A percentile compares a stretch with the other conserved stretches of the same genome.
Conservation (phyloP, 2,329 filamentous ascomycete species). For the Fusarium sp. region DNA sequence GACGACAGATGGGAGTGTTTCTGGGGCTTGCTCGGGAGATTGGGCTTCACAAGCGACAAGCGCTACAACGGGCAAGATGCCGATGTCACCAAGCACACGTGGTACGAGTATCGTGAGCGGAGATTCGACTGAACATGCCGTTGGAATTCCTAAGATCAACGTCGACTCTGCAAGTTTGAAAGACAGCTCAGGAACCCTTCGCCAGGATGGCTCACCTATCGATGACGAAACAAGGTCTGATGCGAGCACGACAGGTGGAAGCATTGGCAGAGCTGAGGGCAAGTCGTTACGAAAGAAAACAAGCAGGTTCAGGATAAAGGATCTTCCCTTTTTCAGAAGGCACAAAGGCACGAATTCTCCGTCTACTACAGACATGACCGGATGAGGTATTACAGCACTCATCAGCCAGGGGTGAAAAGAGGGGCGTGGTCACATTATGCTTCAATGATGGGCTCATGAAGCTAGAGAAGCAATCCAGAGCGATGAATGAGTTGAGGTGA, state of each 20-base stretch:
- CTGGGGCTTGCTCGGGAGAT: slow-evolving; percentile 63
- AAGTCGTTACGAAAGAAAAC: slow-evolving; percentile 68
- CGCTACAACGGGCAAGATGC: slow-evolving; percentile 70
- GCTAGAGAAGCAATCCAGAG: neutral
- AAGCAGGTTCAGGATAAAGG: slow-evolving; percentile 71
- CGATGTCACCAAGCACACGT: slow-evolving; percentile 70
- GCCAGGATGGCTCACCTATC: slow-evolving; percentile 34
- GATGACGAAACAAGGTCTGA: slow-evolving; percentile 47
- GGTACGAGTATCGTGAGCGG: slow-evolving; percentile 72
- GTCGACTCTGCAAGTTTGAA: slow-evolving; percentile 51
- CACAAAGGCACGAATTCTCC: slow-evolving; percentile 55
- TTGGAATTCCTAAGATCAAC: slow-evolving; percentile 53
- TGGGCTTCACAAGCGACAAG: slow-evolving; percentile 72
- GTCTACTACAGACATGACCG: slow-evolving; percentile 47
- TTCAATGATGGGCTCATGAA: neutral
- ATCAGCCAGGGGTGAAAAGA: slow-evolving; percentile 14
- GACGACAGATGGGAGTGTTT: slow-evolving; percentile 68
- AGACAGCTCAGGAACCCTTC: slow-evolving; percentile 41
- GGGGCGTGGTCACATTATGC: neutral
- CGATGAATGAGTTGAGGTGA: neutral
- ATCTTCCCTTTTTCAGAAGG: slow-evolving; percentile 64
- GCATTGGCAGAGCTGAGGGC: slow-evolving; percentile 58
- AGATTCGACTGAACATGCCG: slow-evolving; percentile 62
- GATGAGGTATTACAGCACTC: slow-evolving; percentile 38
- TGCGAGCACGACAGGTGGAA: slow-evolving; percentile 48